These are phyloP conservation scores for Fraxinus floribunda DNA, from an alignment of 305 asterid genomes.

Conservation along the genomic window DNA sequence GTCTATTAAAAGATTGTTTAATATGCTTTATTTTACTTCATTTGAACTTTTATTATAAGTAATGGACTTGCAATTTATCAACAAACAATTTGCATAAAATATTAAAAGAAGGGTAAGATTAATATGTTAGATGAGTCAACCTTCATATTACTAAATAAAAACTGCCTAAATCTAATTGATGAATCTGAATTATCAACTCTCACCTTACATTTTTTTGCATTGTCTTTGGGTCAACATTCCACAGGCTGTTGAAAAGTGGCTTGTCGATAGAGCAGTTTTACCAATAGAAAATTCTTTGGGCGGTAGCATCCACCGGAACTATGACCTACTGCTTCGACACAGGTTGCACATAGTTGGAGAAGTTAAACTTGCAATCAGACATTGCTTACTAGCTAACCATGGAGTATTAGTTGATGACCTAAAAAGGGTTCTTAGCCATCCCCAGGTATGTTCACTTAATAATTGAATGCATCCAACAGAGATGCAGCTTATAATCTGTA, in stretches of 20 bases:
- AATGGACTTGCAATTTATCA: neutral
- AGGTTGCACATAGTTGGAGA: constrained; percentile 96
- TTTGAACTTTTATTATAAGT: neutral
- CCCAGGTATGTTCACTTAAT: constrained; percentile 61
- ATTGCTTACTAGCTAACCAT: constrained; percentile 85
- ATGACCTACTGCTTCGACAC: constrained; percentile 89
- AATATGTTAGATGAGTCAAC: neutral
- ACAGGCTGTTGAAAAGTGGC: constrained; percentile 96
- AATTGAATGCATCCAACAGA: constrained; percentile 11
- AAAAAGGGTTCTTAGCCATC: constrained; percentile 92
- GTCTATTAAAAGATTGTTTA: neutral
- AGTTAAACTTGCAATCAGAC: constrained; percentile 84
- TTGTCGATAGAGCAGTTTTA: constrained; percentile 91
- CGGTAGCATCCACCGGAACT: constrained; percentile 95
- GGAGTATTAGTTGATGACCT: constrained; percentile 70
- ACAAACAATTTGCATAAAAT: neutral
- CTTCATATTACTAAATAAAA: neutral
- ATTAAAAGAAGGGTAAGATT: neutral
- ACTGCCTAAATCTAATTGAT: neutral
- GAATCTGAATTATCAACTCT: constrained; percentile 14
- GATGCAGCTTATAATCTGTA: constrained; percentile 17
- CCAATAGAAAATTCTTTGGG: constrained; percentile 96
- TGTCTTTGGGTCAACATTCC: constrained; percentile 13
- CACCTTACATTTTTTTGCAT: neutral
- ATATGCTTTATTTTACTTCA: neutral